phyloP scores from a whole-genome alignment of 352 stramenopile species.

The Phytophthora gonapodyides region DNA sequence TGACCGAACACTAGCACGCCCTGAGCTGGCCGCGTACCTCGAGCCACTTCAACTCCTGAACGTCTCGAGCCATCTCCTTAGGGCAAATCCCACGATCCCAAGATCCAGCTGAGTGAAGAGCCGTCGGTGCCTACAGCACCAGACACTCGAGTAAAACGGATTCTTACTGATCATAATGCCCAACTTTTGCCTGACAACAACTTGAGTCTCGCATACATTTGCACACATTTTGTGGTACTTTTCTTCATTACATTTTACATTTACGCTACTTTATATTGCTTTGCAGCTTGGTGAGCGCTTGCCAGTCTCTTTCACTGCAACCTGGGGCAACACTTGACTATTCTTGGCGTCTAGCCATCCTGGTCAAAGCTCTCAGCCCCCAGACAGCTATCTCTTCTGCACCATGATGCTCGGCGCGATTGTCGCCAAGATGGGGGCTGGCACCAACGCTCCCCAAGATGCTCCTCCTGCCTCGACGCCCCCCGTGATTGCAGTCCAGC shows the following conservation, averaged over 20 bases:
- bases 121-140: not conserved
- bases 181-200: too few species aligned
- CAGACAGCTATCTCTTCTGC: not conserved
- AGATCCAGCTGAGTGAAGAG: slow-evolving; percentile 12
- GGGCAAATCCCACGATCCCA: not conserved
- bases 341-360: slow-evolving; percentile 5
- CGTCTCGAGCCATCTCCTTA: slow-evolving; percentile 15
- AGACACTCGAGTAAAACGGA: too few species aligned
- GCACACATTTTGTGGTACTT: too few species aligned
- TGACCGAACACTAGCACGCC: not conserved
- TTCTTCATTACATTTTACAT: too few species aligned
- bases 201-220: too few species aligned
- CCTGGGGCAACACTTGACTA: not conserved
- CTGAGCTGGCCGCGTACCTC: slow-evolving; percentile 10
- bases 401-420: slow-evolving; percentile 22
- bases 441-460: not conserved
- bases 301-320: too few species aligned
- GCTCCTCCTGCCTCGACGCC: not conserved
- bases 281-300: too few species aligned
- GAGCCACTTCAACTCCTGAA: slow-evolving; percentile 33
- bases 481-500: not conserved
- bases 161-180: too few species aligned
- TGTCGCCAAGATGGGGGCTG: slow-evolving; percentile 16
- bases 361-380: too few species aligned
- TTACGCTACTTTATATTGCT: too few species aligned